Percentiles rank a stretch among this genome's conserved stretches.
Conservation (phyloP, 2,329 filamentous ascomycete species). For the Neoascochyta sp. region DNA sequence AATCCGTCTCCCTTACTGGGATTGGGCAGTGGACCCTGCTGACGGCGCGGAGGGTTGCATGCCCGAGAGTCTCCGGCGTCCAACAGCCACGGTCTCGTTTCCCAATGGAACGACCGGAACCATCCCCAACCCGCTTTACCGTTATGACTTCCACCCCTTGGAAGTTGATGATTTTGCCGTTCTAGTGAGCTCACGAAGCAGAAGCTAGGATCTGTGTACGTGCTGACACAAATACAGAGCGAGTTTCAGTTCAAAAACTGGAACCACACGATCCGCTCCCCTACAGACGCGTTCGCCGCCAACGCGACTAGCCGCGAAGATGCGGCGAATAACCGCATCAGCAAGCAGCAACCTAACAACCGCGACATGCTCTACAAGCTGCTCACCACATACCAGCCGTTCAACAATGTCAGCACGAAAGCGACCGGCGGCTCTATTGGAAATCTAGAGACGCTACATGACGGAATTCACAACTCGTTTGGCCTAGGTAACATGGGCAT, state of each 20-base stretch:
- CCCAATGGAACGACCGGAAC: slow-evolving; percentile 24
- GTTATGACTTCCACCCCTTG: slow-evolving; percentile 32
- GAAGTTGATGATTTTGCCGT: slow-evolving; percentile 25
- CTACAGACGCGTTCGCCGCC: slow-evolving; percentile 17
- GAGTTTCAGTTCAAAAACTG: slow-evolving; percentile 32
- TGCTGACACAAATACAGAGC: slow-evolving; percentile 8
- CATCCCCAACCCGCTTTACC: slow-evolving; percentile 27
- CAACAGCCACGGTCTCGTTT: slow-evolving; percentile 18
- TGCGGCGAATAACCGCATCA: slow-evolving; percentile 22
- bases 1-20: slow-evolving; percentile 35
- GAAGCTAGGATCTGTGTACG: too few species aligned
- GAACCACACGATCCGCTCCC: slow-evolving; percentile 31
- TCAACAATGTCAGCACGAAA: slow-evolving; percentile 32
- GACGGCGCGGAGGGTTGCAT: slow-evolving; percentile 22
- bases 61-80: slow-evolving; percentile 20
- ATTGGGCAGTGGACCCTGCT: slow-evolving; percentile 30
- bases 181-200: too few species aligned
- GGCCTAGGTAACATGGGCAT: slow-evolving; percentile 44
- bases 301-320: slow-evolving; percentile 30
- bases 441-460: slow-evolving; percentile 32
- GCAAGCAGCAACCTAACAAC: slow-evolving; percentile 27
- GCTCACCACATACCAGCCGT: slow-evolving; percentile 30
- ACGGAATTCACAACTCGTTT: slow-evolving; percentile 30
- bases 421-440: slow-evolving; percentile 31
- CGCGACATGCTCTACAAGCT: slow-evolving; percentile 33